A percentile compares a stretch with the other conserved stretches of the same genome.
These are phyloP conservation scores for Pontederia paniculata DNA, from an alignment of 176 grass and related monocot species.

Conservation along the genomic window DNA sequence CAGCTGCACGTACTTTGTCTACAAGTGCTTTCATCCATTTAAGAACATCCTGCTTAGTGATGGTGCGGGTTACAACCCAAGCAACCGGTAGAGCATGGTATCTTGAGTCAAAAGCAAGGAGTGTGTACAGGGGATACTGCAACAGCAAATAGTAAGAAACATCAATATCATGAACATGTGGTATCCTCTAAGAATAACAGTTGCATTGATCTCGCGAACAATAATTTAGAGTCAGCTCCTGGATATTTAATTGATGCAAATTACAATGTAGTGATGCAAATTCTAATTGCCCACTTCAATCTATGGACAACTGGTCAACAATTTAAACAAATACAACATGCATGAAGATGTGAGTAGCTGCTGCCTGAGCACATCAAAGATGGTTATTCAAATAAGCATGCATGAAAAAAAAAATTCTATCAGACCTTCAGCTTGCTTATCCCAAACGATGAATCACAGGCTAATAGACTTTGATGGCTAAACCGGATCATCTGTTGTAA, in stretches of 20 bases:
- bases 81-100: constrained; percentile 76
- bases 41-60: constrained; percentile 57
- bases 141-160: constrained; percentile 1
- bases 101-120: constrained; percentile 83
- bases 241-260: too few species aligned
- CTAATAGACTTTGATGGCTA: constrained; percentile 62
- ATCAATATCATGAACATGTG: constrained; percentile 8
- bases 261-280: too few species aligned
- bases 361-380: too few species aligned
- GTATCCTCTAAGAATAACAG: too few species aligned
- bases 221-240: too few species aligned
- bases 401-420: too few species aligned
- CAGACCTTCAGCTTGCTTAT: constrained; percentile 83
- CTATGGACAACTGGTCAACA: too few species aligned
- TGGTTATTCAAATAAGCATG: too few species aligned
- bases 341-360: too few species aligned
- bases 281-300: too few species aligned
- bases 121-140: constrained; percentile 77
- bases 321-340: too few species aligned
- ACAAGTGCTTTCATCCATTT: constrained; percentile 86
- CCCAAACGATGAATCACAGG: constrained; percentile 67
- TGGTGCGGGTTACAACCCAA: constrained; percentile 86
- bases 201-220: too few species aligned
- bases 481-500: constrained; percentile 84
- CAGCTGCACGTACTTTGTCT: constrained; percentile 51